phyloP scores from a whole-genome alignment of 495 filamentous ascomycete species.

The Neurospora sp. region DNA sequence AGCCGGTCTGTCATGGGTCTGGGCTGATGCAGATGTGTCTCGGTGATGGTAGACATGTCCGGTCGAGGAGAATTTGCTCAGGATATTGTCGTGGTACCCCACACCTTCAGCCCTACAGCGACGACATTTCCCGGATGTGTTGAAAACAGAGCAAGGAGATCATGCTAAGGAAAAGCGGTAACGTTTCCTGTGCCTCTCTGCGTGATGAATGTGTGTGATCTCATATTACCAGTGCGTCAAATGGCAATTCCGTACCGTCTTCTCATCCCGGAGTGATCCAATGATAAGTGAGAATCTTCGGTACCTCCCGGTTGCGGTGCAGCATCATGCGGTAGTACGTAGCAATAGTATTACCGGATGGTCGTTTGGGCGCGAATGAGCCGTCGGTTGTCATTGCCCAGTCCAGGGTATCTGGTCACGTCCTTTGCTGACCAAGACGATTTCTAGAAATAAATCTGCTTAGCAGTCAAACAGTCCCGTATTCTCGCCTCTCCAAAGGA shows the following conservation, averaged over 20 bases:
- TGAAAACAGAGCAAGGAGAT: background rate
- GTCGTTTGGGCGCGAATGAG: background rate
- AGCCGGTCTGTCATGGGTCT: background rate
- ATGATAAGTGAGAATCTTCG: background rate
- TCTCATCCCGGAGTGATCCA: background rate
- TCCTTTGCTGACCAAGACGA: background rate
- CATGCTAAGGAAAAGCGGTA: background rate
- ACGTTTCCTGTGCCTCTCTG: background rate
- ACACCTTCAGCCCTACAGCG: background rate
- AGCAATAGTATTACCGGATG: background rate
- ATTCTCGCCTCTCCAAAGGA: background rate
- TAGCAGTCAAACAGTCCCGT: background rate
- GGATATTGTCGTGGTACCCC: background rate
- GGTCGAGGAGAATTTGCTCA: background rate
- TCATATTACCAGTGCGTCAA: background rate
- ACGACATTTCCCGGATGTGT: background rate
- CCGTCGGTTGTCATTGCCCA: background rate
- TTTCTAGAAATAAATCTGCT: background rate
- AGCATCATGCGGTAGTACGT: background rate
- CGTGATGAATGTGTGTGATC: background rate
- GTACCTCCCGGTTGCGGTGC: background rate
- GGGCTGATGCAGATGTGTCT: background rate
- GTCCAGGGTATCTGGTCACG: background rate
- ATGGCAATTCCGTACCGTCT: background rate
- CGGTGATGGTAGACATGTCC: background rate